These are phyloP conservation scores for Hibiscus trionum DNA, from an alignment of 345 rosid species.

Conservation along the genomic window DNA sequence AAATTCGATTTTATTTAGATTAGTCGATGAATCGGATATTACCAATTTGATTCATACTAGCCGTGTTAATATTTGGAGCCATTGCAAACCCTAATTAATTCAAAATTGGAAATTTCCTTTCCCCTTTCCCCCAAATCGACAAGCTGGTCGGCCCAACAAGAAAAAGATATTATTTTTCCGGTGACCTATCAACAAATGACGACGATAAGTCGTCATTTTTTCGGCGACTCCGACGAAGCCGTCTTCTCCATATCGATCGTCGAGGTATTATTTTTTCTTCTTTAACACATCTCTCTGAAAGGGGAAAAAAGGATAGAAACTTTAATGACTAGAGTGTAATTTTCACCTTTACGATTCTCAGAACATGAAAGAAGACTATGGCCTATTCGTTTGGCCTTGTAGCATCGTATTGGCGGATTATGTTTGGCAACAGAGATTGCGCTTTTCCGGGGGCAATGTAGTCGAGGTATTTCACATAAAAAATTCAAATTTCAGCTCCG, in stretches of 20 bases:
- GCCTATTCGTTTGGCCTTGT: conserved; percentile 85
- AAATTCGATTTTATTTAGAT: too few species aligned
- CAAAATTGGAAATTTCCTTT: neutral
- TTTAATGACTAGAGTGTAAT: neutral
- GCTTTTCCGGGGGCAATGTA: conserved; percentile 44
- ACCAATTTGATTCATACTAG: too few species aligned
- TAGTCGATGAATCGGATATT: too few species aligned
- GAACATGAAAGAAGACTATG: conserved; percentile 89
- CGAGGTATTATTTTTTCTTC: conserved; percentile 38
- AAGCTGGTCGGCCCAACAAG: neutral
- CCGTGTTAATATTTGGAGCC: neutral
- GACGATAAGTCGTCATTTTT: conserved; percentile 48
- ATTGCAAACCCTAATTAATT: neutral
- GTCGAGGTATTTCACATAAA: conserved; percentile 45
- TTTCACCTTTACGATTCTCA: conserved; percentile 12
- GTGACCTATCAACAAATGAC: conserved; percentile 21
- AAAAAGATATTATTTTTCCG: too few species aligned
- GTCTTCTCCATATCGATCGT: conserved; percentile 51
- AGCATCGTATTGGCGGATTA: conserved; percentile 81
- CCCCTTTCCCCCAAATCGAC: conserved; percentile 20
- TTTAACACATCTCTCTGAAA: neutral
- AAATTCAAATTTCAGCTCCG: neutral
- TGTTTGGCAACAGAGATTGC: conserved; percentile 76
- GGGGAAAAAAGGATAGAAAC: neutral
- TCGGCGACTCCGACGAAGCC: conserved; percentile 33